A percentile compares a stretch with the other conserved stretches of the same genome.
Evolutionary conservation across 768 basidiomycete species (phyloP).

Genomic region (Russula emetica): DNA sequence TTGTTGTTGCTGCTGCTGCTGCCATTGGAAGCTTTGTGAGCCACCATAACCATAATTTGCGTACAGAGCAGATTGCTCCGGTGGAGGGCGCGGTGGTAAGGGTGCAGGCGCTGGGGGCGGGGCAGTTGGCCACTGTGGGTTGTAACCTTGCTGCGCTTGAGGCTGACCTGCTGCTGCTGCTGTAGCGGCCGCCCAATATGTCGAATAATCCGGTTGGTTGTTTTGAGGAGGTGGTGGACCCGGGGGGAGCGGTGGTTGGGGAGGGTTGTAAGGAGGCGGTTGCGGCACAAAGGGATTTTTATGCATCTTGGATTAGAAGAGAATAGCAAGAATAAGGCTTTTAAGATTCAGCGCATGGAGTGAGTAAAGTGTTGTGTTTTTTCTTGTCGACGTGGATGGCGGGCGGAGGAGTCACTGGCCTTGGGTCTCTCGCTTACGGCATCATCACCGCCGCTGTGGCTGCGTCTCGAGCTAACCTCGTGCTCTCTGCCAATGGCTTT

Average conservation of each 20-base stretch:
- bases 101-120: slow-evolving; percentile 43
- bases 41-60: slow-evolving; percentile 90
- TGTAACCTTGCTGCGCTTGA: slow-evolving; percentile 49
- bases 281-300: slow-evolving; percentile 79
- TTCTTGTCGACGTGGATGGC: slow-evolving; percentile 22
- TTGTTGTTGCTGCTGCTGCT: slow-evolving; percentile 59
- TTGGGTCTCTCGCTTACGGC: slow-evolving; percentile 13
- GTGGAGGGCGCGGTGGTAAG: slow-evolving; percentile 54
- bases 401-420: slow-evolving; percentile 11
- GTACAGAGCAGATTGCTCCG: slow-evolving; percentile 81
- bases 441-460: slow-evolving; percentile 1
- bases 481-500: no score
- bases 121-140: slow-evolving; percentile 57
- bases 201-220: slow-evolving; percentile 66
- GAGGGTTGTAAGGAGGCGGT: slow-evolving; percentile 56
- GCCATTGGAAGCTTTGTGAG: slow-evolving; percentile 54
- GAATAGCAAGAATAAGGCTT: slow-evolving; percentile 24
- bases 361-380: slow-evolving; percentile 3
- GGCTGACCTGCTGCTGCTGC: slow-evolving; percentile 50
- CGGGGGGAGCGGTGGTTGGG: slow-evolving; percentile 75
- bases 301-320: slow-evolving; percentile 50
- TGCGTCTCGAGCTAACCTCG: no score
- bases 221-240: slow-evolving; percentile 71
- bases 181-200: slow-evolving; percentile 67
- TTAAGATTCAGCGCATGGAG: slow-evolving; percentile 22